Conservation (phyloP, 768 basidiomycete species). For the Leucosporidium creatinivorum region DNA sequence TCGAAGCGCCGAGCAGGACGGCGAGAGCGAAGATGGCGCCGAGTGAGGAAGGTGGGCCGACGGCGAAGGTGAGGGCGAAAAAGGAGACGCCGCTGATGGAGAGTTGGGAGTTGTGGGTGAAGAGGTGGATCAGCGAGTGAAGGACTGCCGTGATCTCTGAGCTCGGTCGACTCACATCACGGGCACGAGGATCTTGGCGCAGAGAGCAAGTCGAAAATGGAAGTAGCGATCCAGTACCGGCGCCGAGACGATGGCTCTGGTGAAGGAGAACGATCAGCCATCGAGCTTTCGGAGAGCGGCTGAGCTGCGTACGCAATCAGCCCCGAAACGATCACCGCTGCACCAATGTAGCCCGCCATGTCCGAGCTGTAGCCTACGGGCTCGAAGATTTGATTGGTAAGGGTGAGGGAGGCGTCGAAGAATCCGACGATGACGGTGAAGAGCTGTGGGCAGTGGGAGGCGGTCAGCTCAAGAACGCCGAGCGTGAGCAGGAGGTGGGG, state of each 20-base stretch:
- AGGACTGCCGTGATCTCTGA: no score
- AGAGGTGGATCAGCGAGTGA: neutral
- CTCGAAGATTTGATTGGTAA: constrained; percentile 13
- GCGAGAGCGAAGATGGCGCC: neutral
- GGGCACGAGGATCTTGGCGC: neutral
- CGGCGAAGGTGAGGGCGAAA: constrained; percentile 1
- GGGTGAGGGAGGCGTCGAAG: constrained; percentile 7
- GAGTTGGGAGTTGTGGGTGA: neutral
- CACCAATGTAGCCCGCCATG: constrained; percentile 1
- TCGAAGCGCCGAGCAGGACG: neutral
- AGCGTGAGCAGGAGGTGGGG: neutral
- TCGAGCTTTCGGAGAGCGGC: no score
- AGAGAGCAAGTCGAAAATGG: constrained; percentile 1
- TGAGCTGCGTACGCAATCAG: neutral
- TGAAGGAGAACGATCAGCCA: neutral
- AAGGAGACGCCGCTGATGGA: neutral
- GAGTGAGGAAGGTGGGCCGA: neutral
- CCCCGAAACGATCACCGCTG: neutral
- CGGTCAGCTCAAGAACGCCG: neutral
- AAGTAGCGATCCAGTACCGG: constrained; percentile 4
- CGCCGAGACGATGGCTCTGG: neutral
- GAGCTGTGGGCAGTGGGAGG: neutral
- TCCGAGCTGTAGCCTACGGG: constrained; percentile 5
- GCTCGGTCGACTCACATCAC: neutral
- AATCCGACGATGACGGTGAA: constrained; percentile 6